Percentiles rank a stretch among this genome's conserved stretches.
phyloP scores from a whole-genome alignment of 257 asterid genomes.

The Petrea volubilis region DNA sequence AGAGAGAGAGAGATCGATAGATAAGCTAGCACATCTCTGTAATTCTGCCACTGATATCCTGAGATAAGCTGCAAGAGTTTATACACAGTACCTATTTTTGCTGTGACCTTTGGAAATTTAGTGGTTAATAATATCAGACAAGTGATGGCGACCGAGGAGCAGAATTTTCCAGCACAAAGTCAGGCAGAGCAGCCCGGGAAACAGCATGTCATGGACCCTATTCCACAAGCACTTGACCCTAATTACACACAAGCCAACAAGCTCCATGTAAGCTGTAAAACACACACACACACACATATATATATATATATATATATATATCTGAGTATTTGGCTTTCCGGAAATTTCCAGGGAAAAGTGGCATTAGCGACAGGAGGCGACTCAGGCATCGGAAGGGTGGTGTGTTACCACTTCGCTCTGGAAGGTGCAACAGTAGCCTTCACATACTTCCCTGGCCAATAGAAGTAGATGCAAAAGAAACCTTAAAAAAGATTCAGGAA shows the following conservation, averaged over 20 bases:
- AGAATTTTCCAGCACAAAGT: slow-evolving; percentile 21
- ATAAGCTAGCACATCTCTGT: neutral
- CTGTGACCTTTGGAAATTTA: neutral
- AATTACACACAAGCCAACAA: slow-evolving; percentile 25
- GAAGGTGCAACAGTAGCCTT: slow-evolving; percentile 68
- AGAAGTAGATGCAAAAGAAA: slow-evolving; percentile 54
- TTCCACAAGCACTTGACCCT: slow-evolving; percentile 22
- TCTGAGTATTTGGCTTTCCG: neutral
- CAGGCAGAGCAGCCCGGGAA: slow-evolving; percentile 28
- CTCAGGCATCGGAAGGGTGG: slow-evolving; percentile 61
- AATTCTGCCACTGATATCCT: neutral
- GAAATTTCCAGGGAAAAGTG: slow-evolving; percentile 43
- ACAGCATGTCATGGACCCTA: slow-evolving; percentile 31
- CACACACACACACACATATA: neutral
- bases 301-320: neutral
- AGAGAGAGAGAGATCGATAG: neutral
- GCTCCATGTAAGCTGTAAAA: slow-evolving; percentile 13
- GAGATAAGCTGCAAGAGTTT: neutral
- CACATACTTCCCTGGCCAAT: slow-evolving; percentile 43
- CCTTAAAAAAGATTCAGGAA: slow-evolving; percentile 37
- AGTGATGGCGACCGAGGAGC: slow-evolving; percentile 14
- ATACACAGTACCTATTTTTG: neutral
- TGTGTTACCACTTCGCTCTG: slow-evolving; percentile 42
- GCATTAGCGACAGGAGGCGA: slow-evolving; percentile 59
- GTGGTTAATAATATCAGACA: neutral